Base-by-base conservation (phyloP, 306 rosid genomes). In the Casuarina glauca region DNA sequence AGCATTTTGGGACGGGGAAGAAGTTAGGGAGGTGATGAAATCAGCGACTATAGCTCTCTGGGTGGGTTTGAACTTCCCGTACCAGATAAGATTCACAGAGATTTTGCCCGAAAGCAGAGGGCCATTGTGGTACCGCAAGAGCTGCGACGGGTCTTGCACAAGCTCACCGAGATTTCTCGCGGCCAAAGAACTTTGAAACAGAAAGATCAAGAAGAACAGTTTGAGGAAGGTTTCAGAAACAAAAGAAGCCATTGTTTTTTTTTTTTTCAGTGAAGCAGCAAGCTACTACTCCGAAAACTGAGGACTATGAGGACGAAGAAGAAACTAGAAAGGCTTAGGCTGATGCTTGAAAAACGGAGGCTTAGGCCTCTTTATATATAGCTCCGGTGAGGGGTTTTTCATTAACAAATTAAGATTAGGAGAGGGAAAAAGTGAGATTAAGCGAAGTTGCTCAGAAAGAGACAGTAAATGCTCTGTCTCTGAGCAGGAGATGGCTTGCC, bases 81-180 rank as follows among this genome's bases (percentile, higher is more conserved):
- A 93, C 98, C 98, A 93, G 3, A 93, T 86, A 19, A 90, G 96
- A 26, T 88, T 93, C 0, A 93, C 69, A 3, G 91, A 36, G 78
- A 93, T 93, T 84, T 88, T 90, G 32, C 98, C 98, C 5, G 88
- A 90, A 0, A 93, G 97, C 1, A 93, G 82, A 68, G 95, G 89
- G 26, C 98, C 98, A 9, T 91, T 83, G 80, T 93, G 98, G 92
- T 93, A 93, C n/a, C 82, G 90, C 11, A 93, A 82, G 0, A 86
- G 72, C 82, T 84, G 94, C 66, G 93, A 46, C 41, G 82, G 88
- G 77, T 88, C 93, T 71, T 84, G 88, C 10, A 85, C 90, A 15
- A 87, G 74, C 64, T 85, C 90, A 2, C 36, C 77, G 3, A 91
- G 85, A 60, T 57, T 84, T 53, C 98, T 82, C 0, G 90, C 41